Evolutionary conservation across 768 basidiomycete genomes (phyloP), one percentile per base, ranked within the genome.

Genomic region (Hortiboletus flavorubellus): DNA sequence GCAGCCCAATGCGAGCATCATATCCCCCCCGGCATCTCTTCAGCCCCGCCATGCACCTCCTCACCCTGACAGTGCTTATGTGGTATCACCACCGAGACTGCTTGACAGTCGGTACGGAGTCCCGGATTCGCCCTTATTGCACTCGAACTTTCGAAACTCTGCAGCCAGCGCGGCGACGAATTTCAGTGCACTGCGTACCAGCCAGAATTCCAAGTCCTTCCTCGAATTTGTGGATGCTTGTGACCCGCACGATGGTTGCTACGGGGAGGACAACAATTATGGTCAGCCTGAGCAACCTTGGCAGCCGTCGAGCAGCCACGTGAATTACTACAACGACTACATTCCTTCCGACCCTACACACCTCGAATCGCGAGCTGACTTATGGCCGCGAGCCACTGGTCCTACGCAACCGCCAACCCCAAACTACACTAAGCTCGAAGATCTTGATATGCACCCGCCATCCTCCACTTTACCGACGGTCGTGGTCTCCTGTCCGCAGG

Each of bases 401-500:
- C 46, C 7, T 15, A 42, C 43, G 40, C 63, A 56, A 23, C 54
- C 61, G 6, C 34, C 46, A 23, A 8, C 49, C 21, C 31, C 33
- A 37, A 43, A 53, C 49, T 53, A 45, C 34, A 31, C 51, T 49
- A 39, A 63, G 51, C 14, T 45, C 7, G 46, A 55, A 49, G 56
- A 63, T 34, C 30, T 23, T 21, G 12, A 12, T 12, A 65, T 66
- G 66, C 38, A 60, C 31, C 40, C 54, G 33, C 51, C 58, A 29
- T 49, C 55, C 18, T 54, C 73, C n/a, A 57, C 67, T 14, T 63
- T 83, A 29, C 84, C 84, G 3, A 78, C 74, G 5, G 79, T 86
- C 18, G 72, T 87, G 49, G 73, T 87, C 37, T 85, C 84, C 12
- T 76, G 75, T 3, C 77, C 77, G 8, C 58, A 67, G 34, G 71